Base-by-base conservation (phyloP, 441 rosid genomes). In the Pelargonium citronellum region DNA sequence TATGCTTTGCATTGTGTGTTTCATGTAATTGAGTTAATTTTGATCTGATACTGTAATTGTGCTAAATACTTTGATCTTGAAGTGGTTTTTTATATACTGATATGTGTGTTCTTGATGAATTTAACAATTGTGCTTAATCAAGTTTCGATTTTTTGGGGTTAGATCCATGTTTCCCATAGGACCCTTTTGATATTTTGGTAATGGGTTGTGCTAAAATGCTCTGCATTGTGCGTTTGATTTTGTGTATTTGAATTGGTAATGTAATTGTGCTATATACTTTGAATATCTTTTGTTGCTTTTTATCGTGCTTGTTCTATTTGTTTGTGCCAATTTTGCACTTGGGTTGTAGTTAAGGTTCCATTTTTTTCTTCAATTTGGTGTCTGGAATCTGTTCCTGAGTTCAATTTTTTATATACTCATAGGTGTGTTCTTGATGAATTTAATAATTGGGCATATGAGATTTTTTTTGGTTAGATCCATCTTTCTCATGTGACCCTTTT, bases 1-100 rank as follows among this genome's bases (percentile, higher is more conserved):
- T 27, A 53, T 71, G 17, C 20, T 30, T 71, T 49, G 68, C 75
- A 57, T 55, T 79, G n/a, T 53, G 47, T 67, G 66, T 17, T 39
- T 58, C 27, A 7, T 41, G n/a, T 62, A 39, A 7, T 39, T 39
- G 43, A 64, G 67, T 60, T 47, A 41, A 41, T 47, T 70, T 43
- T 47, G 57, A 51, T 73, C 20, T 64, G 60, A 62, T 73, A 16
- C 60, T 74, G 44, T 73, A 67, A 43, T 77, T 71, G 60, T 73
- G 55, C 30, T 39, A 7, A 0, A 7, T 44, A 46, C 39, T 71
- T 73, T 74, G 44, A 69, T 66, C 64, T 73, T 71, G 9, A 39
- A 39, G 43, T 39, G 43, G 9, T 39, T 37, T 7, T 39, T 39
- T 39, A 7, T 39, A 39, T 39, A 39, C 43, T 39, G 9, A 39